Evolutionary conservation across 345 rosid genomes (phyloP).

Genomic region (Conringia planisiliqua): DNA sequence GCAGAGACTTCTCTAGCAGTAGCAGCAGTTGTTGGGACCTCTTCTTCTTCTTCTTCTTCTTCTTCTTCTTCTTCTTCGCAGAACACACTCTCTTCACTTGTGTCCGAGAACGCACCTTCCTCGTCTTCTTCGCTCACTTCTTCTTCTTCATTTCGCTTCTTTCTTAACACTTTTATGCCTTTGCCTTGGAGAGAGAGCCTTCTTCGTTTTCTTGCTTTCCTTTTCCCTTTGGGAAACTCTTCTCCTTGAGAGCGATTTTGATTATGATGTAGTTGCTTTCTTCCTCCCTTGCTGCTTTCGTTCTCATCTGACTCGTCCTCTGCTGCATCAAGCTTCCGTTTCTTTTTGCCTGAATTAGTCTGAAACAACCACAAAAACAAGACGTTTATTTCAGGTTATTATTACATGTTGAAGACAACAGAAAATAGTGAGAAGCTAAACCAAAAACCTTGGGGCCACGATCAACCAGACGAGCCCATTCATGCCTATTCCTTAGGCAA

Average conservation of each 20-base stretch:
- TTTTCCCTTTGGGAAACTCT: constrained; percentile 90
- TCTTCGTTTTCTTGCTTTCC: constrained; percentile 84
- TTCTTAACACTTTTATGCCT: constrained; percentile 63
- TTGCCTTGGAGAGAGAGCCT: constrained; percentile 75
- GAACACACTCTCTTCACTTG: constrained; percentile 71
- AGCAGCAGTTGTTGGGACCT: background rate
- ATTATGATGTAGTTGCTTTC: constrained; percentile 32
- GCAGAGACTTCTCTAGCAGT: constrained; percentile 34
- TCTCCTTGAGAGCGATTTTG: constrained; percentile 63
- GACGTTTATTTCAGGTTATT: background rate
- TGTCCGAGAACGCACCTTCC: constrained; percentile 51
- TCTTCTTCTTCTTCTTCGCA: constrained; percentile 75
- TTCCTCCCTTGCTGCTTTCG: constrained; percentile 49
- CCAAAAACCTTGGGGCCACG: constrained; percentile 92
- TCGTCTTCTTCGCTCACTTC: constrained; percentile 35
- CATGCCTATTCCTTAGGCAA: constrained; percentile 91
- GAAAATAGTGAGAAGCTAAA: background rate
- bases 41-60: constrained; percentile 41
- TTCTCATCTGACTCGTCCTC: constrained; percentile 81
- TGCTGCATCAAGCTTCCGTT: constrained; percentile 67
- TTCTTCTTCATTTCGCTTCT: constrained; percentile 52
- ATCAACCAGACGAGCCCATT: constrained; percentile 96
- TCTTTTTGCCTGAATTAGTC: constrained; percentile 84
- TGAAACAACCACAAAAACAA: constrained; percentile 32
- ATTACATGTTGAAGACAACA: background rate